These are phyloP conservation scores for Maudiozyma turicensis DNA, from an alignment of 805 yeast genomes.

Conservation along the genomic window DNA sequence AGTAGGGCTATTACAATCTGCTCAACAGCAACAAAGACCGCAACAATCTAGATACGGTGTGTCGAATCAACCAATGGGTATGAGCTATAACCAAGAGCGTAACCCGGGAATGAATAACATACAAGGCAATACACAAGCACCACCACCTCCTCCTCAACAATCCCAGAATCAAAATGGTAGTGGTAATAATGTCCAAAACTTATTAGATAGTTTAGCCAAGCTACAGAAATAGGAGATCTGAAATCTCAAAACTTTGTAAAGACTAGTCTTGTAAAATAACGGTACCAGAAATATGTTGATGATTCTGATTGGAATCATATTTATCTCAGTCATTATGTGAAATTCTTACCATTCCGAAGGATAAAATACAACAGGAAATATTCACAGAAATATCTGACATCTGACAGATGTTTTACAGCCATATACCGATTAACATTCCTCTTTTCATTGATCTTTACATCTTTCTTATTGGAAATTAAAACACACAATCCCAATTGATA, in stretches of 20 bases:
- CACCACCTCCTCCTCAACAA: slow-evolving; percentile 12
- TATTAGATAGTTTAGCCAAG: slow-evolving; percentile 32
- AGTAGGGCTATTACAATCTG: slow-evolving; percentile 26
- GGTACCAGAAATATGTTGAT: neutral
- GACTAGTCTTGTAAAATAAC: neutral
- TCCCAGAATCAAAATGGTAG: slow-evolving; percentile 12
- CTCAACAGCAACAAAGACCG: slow-evolving; percentile 13
- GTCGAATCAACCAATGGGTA: neutral
- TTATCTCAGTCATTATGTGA: no score
- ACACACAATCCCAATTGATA: no score
- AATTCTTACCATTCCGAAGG: no score
- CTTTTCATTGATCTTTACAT: no score
- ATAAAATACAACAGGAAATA: no score
- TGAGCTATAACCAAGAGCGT: slow-evolving; percentile 4
- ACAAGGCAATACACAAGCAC: slow-evolving; percentile 5
- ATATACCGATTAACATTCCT: no score
- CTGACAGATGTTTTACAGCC: no score
- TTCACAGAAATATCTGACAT: no score
- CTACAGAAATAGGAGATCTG: slow-evolving; percentile 23
- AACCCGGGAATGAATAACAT: slow-evolving; percentile 3
- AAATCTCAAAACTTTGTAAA: neutral
- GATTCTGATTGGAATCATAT: neutral
- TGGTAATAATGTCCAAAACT: slow-evolving; percentile 29
- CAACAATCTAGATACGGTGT: slow-evolving; percentile 1
- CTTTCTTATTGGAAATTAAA: no score